Base-by-base conservation (phyloP, 371 early-diverging fungal species). In the Saksenaea vasiformis region DNA sequence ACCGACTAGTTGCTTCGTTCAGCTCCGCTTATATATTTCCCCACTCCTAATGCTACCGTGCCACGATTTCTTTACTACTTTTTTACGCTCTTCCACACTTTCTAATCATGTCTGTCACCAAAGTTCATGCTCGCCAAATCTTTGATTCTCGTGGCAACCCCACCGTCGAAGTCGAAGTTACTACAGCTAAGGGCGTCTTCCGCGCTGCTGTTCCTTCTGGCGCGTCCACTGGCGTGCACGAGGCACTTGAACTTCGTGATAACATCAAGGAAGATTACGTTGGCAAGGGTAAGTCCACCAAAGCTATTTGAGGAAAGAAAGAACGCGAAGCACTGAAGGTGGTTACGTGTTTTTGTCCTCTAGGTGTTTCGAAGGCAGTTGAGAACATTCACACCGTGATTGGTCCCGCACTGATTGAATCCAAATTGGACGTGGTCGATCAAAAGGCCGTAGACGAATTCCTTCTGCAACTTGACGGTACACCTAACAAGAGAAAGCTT, bases 131-230 rank as follows among this genome's bases (percentile, higher is more conserved):
- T 69, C 94, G 99, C 78, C 97, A 97, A 85, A 98, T 99, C 84
- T 97, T 98, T 74, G 97, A 98, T 83, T 99, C 99, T 58, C 91
- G 99, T 73, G 99, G 99, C 66, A 96, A 95, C 90, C 99, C 99
- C 66, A 99, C 99, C 67, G 93, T 98, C 59, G 99, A 99, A 85
- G 98, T 99, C 51, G 99, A 99, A 69, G 86, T 99, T 73, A 92
- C 93, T 74, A 98, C 98, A 72, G 80, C 75, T 41, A 85, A 90
- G 72, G 95, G 94, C 69, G 79, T 91, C 65, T 96, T 96, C 90
- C 93, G 97, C 70, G 95, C 98, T 60, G 98, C 96, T 63, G 99
- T 98, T 37, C 99, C 99, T 61, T 96, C 97, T 65, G 99, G 99
- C 72, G 99, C 99, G 44, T 99, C 99, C 60, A 99, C 99, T 64